These are phyloP conservation scores for Lentinus polychrous DNA, from an alignment of 1,284 basidiomycete genomes.

Conservation along the genomic window DNA sequence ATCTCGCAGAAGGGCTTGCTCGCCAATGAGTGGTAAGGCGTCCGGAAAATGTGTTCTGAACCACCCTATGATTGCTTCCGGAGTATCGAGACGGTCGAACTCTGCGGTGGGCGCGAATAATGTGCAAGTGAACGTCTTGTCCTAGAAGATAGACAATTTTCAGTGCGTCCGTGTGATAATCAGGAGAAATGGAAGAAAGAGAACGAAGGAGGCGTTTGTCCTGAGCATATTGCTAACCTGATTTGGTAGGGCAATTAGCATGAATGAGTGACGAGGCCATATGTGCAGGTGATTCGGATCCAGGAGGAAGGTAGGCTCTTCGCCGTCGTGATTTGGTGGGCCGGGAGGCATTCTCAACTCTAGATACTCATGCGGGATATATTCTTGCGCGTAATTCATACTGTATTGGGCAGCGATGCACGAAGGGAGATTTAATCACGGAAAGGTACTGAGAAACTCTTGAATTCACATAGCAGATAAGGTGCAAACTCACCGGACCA, in stretches of 20 bases:
- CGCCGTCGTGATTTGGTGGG: conserved; percentile 40
- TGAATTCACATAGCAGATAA: conserved; percentile 15
- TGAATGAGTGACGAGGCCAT: conserved; percentile 97
- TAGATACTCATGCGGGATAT: conserved; percentile 93
- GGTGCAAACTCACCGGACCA: conserved; percentile 61
- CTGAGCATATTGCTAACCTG: conserved; percentile 46
- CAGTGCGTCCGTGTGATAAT: conserved; percentile 15
- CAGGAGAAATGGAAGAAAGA: conserved; percentile 13
- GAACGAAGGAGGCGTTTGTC: conserved; percentile 9
- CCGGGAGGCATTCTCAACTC: conserved; percentile 93
- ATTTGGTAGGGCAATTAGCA: conserved; percentile 98
- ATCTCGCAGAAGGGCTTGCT: conserved; percentile 67
- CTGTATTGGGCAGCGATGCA: conserved; percentile 33
- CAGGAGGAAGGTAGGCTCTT: conserved; percentile 68
- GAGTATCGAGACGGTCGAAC: conserved; percentile 61
- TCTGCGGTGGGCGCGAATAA: conserved; percentile 85
- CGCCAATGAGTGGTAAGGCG: conserved; percentile 79
- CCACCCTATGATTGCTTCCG: conserved; percentile 64
- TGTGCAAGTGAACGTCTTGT: conserved; percentile 85
- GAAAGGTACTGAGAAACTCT: conserved; percentile 1
- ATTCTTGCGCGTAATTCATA: conserved; percentile 91
- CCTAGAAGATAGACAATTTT: conserved; percentile 37
- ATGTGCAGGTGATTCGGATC: conserved; percentile 97
- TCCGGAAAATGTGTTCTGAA: conserved; percentile 86
- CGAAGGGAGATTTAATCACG: not conserved